Evolutionary conservation across 306 rosid species (phyloP).

Genomic region (Ammopiptanthus mongolicus): DNA sequence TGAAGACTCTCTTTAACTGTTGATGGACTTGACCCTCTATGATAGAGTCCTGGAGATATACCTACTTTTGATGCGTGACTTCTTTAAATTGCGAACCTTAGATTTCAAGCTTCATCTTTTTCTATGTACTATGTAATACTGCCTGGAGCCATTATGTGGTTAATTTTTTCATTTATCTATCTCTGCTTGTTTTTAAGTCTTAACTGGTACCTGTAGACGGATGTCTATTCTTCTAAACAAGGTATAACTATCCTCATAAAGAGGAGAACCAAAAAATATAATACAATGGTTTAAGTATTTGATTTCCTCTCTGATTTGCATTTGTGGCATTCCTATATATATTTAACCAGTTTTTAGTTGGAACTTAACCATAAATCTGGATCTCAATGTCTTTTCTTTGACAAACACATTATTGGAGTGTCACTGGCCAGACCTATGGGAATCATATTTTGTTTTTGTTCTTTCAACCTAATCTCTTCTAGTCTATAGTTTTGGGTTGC

Average conservation of each 20-base stretch:
- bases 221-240: not conserved
- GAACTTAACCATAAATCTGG: not conserved
- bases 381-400: not conserved
- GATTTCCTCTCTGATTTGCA: not conserved
- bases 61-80: not conserved
- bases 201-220: not conserved
- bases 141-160: not conserved
- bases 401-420: not conserved
- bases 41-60: not conserved
- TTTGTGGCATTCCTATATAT: not conserved
- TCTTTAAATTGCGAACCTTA: not conserved
- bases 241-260: not conserved
- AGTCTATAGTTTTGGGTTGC: not conserved
- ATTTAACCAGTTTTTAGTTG: not conserved
- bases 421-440: not conserved
- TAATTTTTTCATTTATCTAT: not conserved
- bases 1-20: not conserved
- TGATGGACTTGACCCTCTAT: constrained; percentile 8
- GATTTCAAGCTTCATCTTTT: not conserved
- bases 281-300: not conserved
- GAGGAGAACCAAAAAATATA: not conserved
- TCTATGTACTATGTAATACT: not conserved
- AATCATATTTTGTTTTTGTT: not conserved
- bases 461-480: not conserved
- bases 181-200: not conserved